A percentile compares a stretch with the other conserved stretches of the same genome.
Conservation (phyloP, 768 basidiomycete genomes). For the Phlegmacium glaucopus region DNA sequence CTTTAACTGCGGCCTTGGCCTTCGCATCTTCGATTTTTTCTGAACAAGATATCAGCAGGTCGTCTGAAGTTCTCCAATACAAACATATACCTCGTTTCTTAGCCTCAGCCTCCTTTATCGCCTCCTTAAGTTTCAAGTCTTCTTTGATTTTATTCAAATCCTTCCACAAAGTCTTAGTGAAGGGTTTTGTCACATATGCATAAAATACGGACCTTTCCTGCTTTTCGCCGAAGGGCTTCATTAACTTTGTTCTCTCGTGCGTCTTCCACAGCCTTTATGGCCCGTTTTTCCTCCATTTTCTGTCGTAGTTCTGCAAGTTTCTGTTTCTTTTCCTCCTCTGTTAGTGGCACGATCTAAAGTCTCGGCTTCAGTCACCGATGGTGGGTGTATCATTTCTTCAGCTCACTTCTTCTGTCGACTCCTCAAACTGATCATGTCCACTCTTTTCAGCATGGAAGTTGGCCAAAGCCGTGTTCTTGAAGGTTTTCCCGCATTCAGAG, state of each 20-base stretch:
- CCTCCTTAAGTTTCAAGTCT: slow-evolving; percentile 73
- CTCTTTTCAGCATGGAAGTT: slow-evolving; percentile 94
- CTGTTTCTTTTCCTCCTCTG: slow-evolving; percentile 88
- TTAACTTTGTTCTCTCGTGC: slow-evolving; percentile 69
- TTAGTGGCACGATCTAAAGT: slow-evolving; percentile 78
- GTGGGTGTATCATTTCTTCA: not conserved
- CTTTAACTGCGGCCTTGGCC: slow-evolving; percentile 83
- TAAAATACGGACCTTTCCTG: slow-evolving; percentile 58
- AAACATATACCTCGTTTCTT: slow-evolving; percentile 65
- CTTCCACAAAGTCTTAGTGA: slow-evolving; percentile 30
- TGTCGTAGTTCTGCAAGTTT: slow-evolving; percentile 75
- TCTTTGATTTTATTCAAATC: slow-evolving; percentile 74
- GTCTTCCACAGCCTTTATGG: slow-evolving; percentile 68
- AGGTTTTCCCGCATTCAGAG: slow-evolving; percentile 79
- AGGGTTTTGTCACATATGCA: not conserved
- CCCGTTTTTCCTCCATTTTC: slow-evolving; percentile 80
- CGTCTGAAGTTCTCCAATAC: not conserved
- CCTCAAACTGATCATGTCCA: slow-evolving; percentile 95
- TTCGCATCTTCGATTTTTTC: slow-evolving; percentile 90
- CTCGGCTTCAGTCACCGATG: not conserved
- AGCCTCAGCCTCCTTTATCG: slow-evolving; percentile 78
- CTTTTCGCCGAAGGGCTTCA: slow-evolving; percentile 80
- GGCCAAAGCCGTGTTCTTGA: slow-evolving; percentile 82
- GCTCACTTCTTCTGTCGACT: slow-evolving; percentile 85
- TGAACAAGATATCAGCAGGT: slow-evolving; percentile 24